Evolutionary conservation across 2,329 filamentous ascomycete genomes (phyloP).

Genomic region (Penicillium italicum): DNA sequence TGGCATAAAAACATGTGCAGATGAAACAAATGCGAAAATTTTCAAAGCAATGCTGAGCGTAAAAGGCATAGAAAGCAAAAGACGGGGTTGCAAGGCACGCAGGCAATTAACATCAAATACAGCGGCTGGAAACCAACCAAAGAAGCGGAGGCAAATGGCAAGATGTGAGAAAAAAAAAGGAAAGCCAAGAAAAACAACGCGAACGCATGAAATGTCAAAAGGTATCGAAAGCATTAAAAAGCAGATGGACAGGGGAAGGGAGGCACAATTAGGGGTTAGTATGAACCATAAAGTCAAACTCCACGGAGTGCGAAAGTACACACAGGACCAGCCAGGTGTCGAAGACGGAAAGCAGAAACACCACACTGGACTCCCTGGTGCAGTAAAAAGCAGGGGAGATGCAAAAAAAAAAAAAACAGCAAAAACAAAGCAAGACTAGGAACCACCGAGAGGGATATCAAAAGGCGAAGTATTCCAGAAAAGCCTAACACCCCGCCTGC

Average conservation of each 20-base stretch:
- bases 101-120: constrained; percentile 29
- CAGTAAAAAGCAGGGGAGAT: constrained; percentile 35
- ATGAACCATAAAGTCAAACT: constrained; percentile 32
- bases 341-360: constrained; percentile 38
- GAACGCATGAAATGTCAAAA: constrained; percentile 25
- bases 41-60: constrained; percentile 19
- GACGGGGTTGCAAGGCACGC: constrained; percentile 27
- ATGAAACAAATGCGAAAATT: constrained; percentile 19
- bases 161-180: constrained; percentile 9
- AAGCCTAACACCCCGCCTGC: constrained; percentile 33
- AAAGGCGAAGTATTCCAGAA: constrained; percentile 30
- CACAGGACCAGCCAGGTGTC: constrained; percentile 48
- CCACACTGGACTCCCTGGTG: constrained; percentile 46
- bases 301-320: constrained; percentile 43
- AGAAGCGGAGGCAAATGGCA: constrained; percentile 23
- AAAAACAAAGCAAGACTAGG: constrained; percentile 28
- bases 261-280: constrained; percentile 36
- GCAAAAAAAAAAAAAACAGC: constrained; percentile 20
- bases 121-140: constrained; percentile 10
- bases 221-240: constrained; percentile 34
- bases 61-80: constrained; percentile 16
- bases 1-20: constrained; percentile 32
- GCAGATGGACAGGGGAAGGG: constrained; percentile 29
- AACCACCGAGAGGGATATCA: constrained; percentile 34
- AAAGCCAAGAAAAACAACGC: constrained; percentile 3